Percentiles rank a stretch among this genome's conserved stretches.
Evolutionary conservation across 2,329 filamentous ascomycete genomes (phyloP).

Genomic region (Diaporthe caulivora): DNA sequence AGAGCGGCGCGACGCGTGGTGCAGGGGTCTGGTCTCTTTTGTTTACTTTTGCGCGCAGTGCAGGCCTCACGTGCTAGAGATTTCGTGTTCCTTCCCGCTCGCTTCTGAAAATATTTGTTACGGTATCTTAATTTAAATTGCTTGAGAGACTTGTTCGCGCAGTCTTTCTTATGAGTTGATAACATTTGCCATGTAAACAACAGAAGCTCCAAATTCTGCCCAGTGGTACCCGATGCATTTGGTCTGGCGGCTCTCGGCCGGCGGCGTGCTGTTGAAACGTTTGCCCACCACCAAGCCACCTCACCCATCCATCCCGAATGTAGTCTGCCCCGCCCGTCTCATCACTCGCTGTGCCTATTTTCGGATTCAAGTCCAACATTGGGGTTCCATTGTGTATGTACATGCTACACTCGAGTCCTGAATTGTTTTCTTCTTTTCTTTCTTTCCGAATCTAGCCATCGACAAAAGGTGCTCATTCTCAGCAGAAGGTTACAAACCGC

Average conservation of each 20-base stretch:
- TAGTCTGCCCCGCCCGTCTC: background rate
- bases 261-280: conserved; percentile 3
- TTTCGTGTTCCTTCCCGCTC: background rate
- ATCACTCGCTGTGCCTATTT: background rate
- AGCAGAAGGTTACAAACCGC: background rate
- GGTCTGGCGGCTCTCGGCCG: background rate
- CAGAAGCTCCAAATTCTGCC: background rate
- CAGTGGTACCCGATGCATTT: background rate
- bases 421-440: background rate
- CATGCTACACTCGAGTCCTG: background rate
- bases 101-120: background rate
- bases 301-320: background rate
- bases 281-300: background rate
- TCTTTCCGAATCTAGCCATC: background rate
- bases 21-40: conserved; percentile 27
- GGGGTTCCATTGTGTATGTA: background rate
- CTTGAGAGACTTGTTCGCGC: background rate
- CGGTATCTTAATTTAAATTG: background rate
- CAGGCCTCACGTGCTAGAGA: conserved; percentile 21
- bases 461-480: background rate
- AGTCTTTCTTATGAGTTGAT: background rate
- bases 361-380: background rate
- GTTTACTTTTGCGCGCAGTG: conserved; percentile 3
- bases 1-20: conserved; percentile 32
- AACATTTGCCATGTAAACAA: background rate